phyloP scores from a whole-genome alignment of 2,329 filamentous ascomycete species.

The Epichloe gansuensis region DNA sequence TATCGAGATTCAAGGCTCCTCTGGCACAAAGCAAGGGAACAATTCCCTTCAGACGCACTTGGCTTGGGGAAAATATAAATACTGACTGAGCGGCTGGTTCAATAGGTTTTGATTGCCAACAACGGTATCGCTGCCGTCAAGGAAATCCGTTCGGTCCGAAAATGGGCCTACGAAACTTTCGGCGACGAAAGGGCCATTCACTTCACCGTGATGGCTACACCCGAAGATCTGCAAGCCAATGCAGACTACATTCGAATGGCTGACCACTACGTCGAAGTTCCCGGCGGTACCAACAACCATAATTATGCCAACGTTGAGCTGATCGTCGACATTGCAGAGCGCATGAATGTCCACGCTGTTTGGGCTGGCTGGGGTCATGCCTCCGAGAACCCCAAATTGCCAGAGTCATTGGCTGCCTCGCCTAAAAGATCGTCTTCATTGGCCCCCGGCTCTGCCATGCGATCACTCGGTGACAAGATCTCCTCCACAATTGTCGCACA shows the following conservation, averaged over 20 bases:
- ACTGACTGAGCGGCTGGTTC: neutral
- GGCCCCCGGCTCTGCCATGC: constrained; percentile 97
- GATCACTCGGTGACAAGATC: constrained; percentile 98
- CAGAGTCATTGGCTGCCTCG: constrained; percentile 88
- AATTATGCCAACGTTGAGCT: constrained; percentile 99
- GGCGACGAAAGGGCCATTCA: constrained; percentile 97
- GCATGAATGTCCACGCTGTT: constrained; percentile 95
- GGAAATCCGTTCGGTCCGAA: constrained; percentile 96
- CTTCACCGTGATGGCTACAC: constrained; percentile 99
- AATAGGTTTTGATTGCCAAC: constrained; percentile 92
- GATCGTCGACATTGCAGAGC: constrained; percentile 96
- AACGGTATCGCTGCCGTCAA: constrained; percentile 99
- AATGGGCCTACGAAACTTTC: constrained; percentile 99
- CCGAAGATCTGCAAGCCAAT: constrained; percentile 93
- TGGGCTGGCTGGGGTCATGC: constrained; percentile 99
- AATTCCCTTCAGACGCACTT: neutral
- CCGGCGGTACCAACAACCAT: constrained; percentile 98
- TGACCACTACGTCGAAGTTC: constrained; percentile 98
- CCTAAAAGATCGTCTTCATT: constrained; percentile 99
- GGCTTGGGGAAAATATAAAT: too few relatives aligned
- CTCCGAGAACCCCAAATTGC: constrained; percentile 95
- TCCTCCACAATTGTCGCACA: constrained; percentile 98
- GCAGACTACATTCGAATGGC: constrained; percentile 99
- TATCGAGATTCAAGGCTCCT: too few relatives aligned
- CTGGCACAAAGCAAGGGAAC: neutral